These are phyloP conservation scores for Russula emetica DNA, from an alignment of 768 basidiomycete species.

Conservation along the genomic window DNA sequence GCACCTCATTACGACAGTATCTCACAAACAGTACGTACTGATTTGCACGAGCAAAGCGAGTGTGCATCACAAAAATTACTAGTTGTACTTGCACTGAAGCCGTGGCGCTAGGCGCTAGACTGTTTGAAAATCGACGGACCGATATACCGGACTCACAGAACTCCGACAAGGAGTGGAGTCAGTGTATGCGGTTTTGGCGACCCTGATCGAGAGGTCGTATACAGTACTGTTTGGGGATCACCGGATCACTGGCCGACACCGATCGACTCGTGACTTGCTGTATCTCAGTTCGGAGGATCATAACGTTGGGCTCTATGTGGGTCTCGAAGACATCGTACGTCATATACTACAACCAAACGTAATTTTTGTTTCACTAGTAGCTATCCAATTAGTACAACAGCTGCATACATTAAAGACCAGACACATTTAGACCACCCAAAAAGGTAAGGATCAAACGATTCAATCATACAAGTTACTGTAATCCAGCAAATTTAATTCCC, in stretches of 20 bases:
- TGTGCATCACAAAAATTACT: too few species aligned
- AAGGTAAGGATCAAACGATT: background rate
- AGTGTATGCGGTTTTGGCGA: background rate
- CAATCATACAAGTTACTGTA: constrained; percentile 1
- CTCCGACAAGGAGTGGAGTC: background rate
- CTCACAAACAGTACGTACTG: background rate
- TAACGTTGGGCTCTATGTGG: too few species aligned
- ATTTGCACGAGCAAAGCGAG: background rate
- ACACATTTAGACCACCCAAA: background rate
- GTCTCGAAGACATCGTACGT: background rate
- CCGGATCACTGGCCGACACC: too few species aligned
- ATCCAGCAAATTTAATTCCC: background rate
- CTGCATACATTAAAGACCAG: background rate
- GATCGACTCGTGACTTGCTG: too few species aligned
- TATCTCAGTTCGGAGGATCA: too few species aligned
- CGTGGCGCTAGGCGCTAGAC: too few species aligned
- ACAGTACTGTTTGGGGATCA: too few species aligned
- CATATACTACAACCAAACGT: background rate
- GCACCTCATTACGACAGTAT: too few species aligned
- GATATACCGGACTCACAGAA: background rate
- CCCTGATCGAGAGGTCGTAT: too few species aligned
- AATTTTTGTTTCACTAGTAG: background rate
- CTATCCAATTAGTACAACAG: constrained; percentile 4
- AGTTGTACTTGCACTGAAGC: too few species aligned
- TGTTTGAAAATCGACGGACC: background rate